Base-by-base conservation (phyloP, 139 green algal genomes). In the Asterochloris sp. region DNA sequence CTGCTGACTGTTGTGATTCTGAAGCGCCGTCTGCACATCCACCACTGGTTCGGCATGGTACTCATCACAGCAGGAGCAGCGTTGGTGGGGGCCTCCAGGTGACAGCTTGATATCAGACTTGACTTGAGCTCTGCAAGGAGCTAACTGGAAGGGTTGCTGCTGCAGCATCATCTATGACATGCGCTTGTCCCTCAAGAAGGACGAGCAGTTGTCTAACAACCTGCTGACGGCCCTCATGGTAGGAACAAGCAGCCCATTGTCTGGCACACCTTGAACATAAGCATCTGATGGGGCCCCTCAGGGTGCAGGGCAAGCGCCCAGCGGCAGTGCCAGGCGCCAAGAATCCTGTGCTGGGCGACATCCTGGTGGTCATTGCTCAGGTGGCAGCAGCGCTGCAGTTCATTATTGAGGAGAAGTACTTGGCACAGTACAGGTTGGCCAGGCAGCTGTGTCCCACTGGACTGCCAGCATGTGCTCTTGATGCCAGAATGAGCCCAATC, bases 351-450 rank as follows among this genome's bases (percentile, higher is more conserved):
- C 88, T 98, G 62, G 95, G 95, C 2, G 88, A 96, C 80, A 61
- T 90, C 12, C 82, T 96, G 28, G 89, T 98, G 12, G 88, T 98
- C 21, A 24, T 83, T 28, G 93, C 92, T 16, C 94, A 97, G 66
- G 69, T 91, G 74, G 76, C 86, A 28, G 85, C 86, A 11, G 88
- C 89, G 29, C 86, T 87, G 23, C 91, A 97, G 81, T 97, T 97
- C 86, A 95, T 98, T 19, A 83, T 96, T 64, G 95, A 98, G 87
- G 95, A 98, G 84, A 94, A 94, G 86, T 96, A 94, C 80, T 80
- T 98, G 83, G 84, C 83, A 6, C 71, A 89, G 78, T 83, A 68
- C 68, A 83, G 38, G 38, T 54, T 54, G 38, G 38, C 38, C 38
- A 54, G 38, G 38, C 38, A 54, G 38, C 38, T 54, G 73, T 54